phyloP scores from a whole-genome alignment of 2,329 filamentous ascomycete species.

The Kalmusia sp. region DNA sequence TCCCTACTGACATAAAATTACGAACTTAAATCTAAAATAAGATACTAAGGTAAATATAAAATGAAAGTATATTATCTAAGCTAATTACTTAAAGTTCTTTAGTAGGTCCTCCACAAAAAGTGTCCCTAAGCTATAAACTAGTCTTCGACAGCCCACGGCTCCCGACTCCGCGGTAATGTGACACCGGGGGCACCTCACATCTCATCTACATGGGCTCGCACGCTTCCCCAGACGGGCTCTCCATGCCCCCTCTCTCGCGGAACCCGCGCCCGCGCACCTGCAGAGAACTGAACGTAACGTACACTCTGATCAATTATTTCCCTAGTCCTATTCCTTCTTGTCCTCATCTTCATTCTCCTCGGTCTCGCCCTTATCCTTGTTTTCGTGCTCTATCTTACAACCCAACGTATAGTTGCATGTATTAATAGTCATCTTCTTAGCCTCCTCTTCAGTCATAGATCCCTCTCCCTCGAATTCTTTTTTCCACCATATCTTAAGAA shows the following conservation, averaged over 20 bases:
- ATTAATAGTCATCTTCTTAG: conserved; percentile 3
- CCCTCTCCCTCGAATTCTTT: not conserved
- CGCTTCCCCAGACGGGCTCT: not conserved
- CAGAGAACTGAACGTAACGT: conserved; percentile 1
- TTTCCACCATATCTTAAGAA: conserved; percentile 7
- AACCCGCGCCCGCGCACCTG: not conserved
- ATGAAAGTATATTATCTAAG: not conserved
- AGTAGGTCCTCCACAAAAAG: not conserved
- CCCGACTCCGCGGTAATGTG: not conserved
- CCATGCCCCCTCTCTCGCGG: not conserved
- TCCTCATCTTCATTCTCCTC: not conserved
- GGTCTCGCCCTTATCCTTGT: not conserved
- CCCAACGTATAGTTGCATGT: conserved; percentile 1
- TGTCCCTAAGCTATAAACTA: not conserved
- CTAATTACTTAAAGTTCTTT: not conserved
- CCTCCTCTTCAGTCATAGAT: not conserved
- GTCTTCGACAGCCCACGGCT: not conserved
- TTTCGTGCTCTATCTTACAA: not conserved
- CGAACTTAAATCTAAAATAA: not conserved
- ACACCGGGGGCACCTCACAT: not conserved
- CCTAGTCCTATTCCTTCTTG: not conserved
- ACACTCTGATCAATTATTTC: not conserved
- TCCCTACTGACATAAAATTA: not conserved
- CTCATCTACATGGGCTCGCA: conserved; percentile 1
- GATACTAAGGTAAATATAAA: not conserved